These are phyloP conservation scores for Nyctanthes arbortristis DNA, from an alignment of 257 asterid species.

Conservation along the genomic window DNA sequence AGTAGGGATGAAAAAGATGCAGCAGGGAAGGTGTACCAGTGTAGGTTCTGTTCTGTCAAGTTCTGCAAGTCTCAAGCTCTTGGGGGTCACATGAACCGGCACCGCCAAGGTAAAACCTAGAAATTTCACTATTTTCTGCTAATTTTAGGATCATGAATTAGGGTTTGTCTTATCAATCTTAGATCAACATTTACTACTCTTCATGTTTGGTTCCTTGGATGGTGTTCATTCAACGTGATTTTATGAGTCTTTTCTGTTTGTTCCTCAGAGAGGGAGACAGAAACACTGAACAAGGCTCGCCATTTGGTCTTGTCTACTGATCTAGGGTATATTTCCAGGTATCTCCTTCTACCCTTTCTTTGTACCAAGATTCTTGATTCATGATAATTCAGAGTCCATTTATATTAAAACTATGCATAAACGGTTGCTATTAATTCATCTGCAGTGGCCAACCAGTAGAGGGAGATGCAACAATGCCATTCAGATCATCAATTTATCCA, in stretches of 20 bases:
- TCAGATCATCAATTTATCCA: conserved; percentile 56
- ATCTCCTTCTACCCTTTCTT: neutral
- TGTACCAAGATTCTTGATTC: no score
- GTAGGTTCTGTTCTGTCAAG: conserved; percentile 98
- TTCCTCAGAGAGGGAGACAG: conserved; percentile 88
- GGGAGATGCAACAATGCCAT: conserved; percentile 43
- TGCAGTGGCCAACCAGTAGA: conserved; percentile 60
- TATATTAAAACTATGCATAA: no score
- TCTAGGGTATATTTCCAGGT: conserved; percentile 57
- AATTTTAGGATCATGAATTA: neutral
- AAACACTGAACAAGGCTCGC: conserved; percentile 89
- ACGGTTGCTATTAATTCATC: no score
- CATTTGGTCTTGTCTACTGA: conserved; percentile 81
- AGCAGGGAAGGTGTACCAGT: conserved; percentile 71
- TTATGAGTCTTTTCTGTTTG: neutral
- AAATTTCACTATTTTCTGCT: neutral
- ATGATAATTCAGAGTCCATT: neutral
- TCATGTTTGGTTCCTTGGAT: conserved; percentile 22
- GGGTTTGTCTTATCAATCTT: conserved; percentile 33
- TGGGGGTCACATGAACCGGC: conserved; percentile 99
- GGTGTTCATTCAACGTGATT: conserved; percentile 24
- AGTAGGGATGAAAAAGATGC: conserved; percentile 58
- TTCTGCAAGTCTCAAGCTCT: conserved; percentile 99
- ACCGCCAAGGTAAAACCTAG: conserved; percentile 72
- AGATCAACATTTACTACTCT: conserved; percentile 4